Evolutionary conservation across 2,329 filamentous ascomycete genomes (phyloP).

Genomic region (Sporothrix variecibatus): DNA sequence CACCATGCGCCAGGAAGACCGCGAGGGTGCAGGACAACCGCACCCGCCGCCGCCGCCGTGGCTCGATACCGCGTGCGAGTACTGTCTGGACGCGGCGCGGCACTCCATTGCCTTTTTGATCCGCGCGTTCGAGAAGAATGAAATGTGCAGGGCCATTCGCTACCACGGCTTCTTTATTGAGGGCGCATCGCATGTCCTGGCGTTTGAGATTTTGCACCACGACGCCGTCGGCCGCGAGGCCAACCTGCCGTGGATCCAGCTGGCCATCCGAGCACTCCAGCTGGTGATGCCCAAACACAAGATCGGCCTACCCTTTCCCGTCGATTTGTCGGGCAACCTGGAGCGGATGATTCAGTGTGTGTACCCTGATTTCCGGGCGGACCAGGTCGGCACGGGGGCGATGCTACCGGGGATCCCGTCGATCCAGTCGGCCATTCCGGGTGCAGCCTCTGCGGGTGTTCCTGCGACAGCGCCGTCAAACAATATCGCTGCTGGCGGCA

Average conservation of each 20-base stretch:
- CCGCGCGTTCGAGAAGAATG: slow-evolving; percentile 25
- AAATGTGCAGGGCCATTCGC: slow-evolving; percentile 27
- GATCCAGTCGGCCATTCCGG: not conserved
- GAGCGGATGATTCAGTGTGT: slow-evolving; percentile 30
- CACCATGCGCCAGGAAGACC: slow-evolving; percentile 27
- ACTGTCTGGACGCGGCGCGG: slow-evolving; percentile 29
- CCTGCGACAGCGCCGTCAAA: too few relatives aligned
- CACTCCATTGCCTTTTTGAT: slow-evolving; percentile 29
- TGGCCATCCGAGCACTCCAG: slow-evolving; percentile 27
- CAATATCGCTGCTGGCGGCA: too few relatives aligned
- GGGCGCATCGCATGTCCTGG: slow-evolving; percentile 29
- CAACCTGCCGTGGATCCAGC: slow-evolving; percentile 28
- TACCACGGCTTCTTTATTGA: slow-evolving; percentile 31
- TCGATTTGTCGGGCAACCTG: slow-evolving; percentile 26
- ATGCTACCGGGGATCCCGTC: slow-evolving; percentile 2
- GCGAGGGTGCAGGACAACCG: slow-evolving; percentile 4
- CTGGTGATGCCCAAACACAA: slow-evolving; percentile 20
- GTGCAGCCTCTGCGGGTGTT: not conserved
- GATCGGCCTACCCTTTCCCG: not conserved
- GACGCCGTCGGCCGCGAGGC: slow-evolving; percentile 6
- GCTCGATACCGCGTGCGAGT: slow-evolving; percentile 30
- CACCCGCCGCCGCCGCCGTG: slow-evolving; percentile 28
- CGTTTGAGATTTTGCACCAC: slow-evolving; percentile 27
- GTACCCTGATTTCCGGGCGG: slow-evolving; percentile 30
- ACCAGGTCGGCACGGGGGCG: slow-evolving; percentile 4